Conservation (phyloP, 73 alveolate species). For the Paramecium biaurelia region DNA sequence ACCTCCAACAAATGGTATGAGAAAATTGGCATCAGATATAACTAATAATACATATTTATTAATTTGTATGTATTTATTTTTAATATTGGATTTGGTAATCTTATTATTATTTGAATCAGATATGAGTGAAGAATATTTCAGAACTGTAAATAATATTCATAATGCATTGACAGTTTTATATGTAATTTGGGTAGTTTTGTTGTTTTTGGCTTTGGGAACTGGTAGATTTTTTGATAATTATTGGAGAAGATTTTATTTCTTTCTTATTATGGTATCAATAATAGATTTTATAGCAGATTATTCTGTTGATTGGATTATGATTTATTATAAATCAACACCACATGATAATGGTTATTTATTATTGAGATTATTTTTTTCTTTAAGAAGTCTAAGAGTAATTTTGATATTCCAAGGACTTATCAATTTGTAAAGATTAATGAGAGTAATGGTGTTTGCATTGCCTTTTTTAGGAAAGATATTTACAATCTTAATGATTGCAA, state of each 20-base stretch:
- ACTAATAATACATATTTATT: background rate
- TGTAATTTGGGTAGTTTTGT: background rate
- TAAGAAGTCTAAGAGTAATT: conserved; percentile 5
- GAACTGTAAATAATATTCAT: background rate
- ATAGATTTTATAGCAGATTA: background rate
- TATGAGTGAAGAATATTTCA: background rate
- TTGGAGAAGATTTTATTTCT: conserved; percentile 16
- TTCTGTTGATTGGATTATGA: background rate
- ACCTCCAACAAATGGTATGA: background rate
- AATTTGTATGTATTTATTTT: background rate
- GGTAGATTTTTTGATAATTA: conserved; percentile 1
- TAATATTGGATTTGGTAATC: background rate
- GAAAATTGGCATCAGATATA: conserved; percentile 4
- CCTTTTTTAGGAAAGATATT: background rate
- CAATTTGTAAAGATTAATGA: background rate
- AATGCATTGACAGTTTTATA: background rate
- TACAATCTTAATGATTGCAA: background rate
- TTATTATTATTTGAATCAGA: background rate
- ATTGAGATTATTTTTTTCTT: background rate
- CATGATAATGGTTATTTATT: background rate
- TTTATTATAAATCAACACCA: background rate
- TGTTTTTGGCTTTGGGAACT: background rate
- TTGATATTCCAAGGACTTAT: background rate
- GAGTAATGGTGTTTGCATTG: conserved; percentile 32
- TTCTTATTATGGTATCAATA: background rate